Conservation (phyloP, 345 rosid species). For the Erysimum cheiranthoides region DNA sequence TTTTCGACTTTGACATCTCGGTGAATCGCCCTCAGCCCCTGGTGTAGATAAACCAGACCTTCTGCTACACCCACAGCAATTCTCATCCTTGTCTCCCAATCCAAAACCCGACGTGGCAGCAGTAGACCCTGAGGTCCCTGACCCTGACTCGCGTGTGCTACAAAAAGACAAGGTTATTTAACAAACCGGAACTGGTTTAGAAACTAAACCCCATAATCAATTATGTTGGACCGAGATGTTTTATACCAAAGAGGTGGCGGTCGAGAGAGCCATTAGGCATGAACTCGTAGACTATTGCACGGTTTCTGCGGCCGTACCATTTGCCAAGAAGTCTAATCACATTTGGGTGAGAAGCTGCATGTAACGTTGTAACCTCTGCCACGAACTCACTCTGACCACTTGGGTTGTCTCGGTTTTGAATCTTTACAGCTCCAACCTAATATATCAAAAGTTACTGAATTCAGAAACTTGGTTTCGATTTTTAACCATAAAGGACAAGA, state of each 20-base stretch:
- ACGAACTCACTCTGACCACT: constrained; percentile 66
- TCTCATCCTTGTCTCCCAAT: constrained; percentile 71
- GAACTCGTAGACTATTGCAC: constrained; percentile 71
- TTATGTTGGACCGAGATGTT: neutral
- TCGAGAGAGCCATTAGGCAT: constrained; percentile 82
- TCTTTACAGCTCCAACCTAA: constrained; percentile 80
- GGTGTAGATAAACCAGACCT: constrained; percentile 73
- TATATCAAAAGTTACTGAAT: neutral
- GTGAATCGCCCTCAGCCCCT: constrained; percentile 57
- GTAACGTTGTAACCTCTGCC: constrained; percentile 66
- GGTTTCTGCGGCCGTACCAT: constrained; percentile 62
- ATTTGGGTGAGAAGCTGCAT: constrained; percentile 66
- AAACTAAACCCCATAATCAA: neutral
- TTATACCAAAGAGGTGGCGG: constrained; percentile 59
- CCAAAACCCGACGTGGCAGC: constrained; percentile 34
- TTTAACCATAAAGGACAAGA: constrained; percentile 1
- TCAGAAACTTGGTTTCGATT: constrained; percentile 7
- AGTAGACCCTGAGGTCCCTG: neutral
- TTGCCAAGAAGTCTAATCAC: constrained; percentile 70
- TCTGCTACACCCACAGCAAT: constrained; percentile 76
- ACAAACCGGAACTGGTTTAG: neutral
- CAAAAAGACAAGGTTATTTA: neutral
- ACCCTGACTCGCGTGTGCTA: neutral
- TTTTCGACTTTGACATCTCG: constrained; percentile 74
- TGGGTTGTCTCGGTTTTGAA: constrained; percentile 55